A percentile compares a stretch with the other conserved stretches of the same genome.
Conservation (phyloP, 1,284 basidiomycete genomes). For the Clitocybe nebularis region DNA sequence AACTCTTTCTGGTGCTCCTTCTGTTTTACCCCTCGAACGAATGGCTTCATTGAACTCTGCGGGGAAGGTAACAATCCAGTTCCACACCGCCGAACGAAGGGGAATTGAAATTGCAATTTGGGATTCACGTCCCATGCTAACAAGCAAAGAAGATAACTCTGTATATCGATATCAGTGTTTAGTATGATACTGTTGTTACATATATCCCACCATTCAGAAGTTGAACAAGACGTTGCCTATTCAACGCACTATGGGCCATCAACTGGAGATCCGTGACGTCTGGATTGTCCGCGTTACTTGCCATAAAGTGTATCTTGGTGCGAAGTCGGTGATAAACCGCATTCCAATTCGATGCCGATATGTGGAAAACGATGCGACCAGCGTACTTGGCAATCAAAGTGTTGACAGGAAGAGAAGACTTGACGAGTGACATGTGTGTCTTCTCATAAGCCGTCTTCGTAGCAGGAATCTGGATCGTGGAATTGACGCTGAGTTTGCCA, state of each 20-base stretch:
- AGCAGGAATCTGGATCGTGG: conserved; percentile 37
- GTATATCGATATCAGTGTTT: not conserved
- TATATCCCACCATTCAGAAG: conserved; percentile 55
- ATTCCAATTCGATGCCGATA: conserved; percentile 89
- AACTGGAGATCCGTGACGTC: conserved; percentile 75
- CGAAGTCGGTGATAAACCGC: conserved; percentile 75
- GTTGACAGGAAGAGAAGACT: conserved; percentile 54
- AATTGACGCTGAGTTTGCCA: conserved; percentile 32
- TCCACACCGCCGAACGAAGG: conserved; percentile 84
- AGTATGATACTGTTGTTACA: not conserved
- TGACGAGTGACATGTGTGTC: conserved; percentile 61
- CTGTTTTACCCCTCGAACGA: conserved; percentile 59
- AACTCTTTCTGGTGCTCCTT: conserved; percentile 79
- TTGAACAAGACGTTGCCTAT: conserved; percentile 58
- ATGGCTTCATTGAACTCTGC: conserved; percentile 78
- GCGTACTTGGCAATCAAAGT: conserved; percentile 63
- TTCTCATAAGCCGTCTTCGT: conserved; percentile 57
- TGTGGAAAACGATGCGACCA: conserved; percentile 81
- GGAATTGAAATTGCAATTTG: conserved; percentile 73
- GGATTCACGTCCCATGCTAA: conserved; percentile 78
- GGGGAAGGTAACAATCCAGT: conserved; percentile 86
- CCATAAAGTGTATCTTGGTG: conserved; percentile 66
- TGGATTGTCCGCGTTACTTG: conserved; percentile 49
- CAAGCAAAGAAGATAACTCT: conserved; percentile 82
- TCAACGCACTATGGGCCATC: conserved; percentile 69